These are phyloP conservation scores for Cytospora piceicola DNA, from an alignment of 2,329 filamentous ascomycete genomes.

Conservation along the genomic window DNA sequence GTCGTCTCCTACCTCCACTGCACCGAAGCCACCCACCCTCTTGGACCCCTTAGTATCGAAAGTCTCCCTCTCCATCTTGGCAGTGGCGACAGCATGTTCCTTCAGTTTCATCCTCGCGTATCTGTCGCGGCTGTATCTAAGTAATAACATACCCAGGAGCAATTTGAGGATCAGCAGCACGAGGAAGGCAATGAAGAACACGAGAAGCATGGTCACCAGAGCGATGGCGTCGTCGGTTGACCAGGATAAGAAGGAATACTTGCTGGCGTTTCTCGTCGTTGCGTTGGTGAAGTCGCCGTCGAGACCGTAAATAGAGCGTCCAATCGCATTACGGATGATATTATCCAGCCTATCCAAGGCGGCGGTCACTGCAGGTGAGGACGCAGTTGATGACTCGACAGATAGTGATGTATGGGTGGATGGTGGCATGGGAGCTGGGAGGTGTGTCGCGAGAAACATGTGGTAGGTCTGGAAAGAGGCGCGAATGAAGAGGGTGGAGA, in stretches of 20 bases:
- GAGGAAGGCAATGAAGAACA: constrained; percentile 84
- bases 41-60: constrained; percentile 70
- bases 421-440: constrained; percentile 72
- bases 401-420: constrained; percentile 68
- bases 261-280: constrained; percentile 39
- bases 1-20: constrained; percentile 88
- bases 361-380: constrained; percentile 75
- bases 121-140: constrained; percentile 77
- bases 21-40: constrained; percentile 79
- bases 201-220: constrained; percentile 77
- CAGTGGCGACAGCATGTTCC: constrained; percentile 56
- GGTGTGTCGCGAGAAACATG: constrained; percentile 91
- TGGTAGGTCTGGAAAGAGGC: constrained; percentile 95
- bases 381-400: constrained; percentile 63
- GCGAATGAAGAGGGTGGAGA: constrained; percentile 93
- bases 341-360: constrained; percentile 79
- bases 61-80: constrained; percentile 54
- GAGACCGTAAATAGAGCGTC: constrained; percentile 70
- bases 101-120: constrained; percentile 80
- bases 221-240: constrained; percentile 76
- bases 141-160: constrained; percentile 82
- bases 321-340: constrained; percentile 76
- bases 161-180: constrained; percentile 84
- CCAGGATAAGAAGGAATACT: constrained; percentile 55
- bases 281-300: constrained; percentile 43